phyloP scores from a whole-genome alignment of 1,139 yeast species.

The Pneumocystis carinii region DNA sequence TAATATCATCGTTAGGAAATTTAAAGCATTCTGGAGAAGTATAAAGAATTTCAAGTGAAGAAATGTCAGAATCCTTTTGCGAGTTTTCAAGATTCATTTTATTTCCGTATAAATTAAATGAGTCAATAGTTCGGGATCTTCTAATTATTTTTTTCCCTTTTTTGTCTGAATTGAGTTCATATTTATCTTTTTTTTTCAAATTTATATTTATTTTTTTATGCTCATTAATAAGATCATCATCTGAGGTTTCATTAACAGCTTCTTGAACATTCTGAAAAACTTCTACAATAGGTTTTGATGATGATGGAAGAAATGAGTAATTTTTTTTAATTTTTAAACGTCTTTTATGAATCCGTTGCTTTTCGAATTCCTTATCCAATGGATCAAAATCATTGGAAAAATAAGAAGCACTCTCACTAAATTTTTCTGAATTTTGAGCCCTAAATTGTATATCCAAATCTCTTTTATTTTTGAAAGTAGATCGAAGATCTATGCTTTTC shows the following conservation, averaged over 20 bases:
- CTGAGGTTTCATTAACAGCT: slow-evolving; percentile 44
- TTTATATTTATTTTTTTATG: slow-evolving; percentile 13
- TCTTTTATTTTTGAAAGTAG: not conserved
- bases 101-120: not conserved
- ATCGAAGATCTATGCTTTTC: not conserved
- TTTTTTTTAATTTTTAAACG: slow-evolving; percentile 35
- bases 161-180: not conserved
- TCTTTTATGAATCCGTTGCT: slow-evolving; percentile 71
- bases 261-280: slow-evolving; percentile 80
- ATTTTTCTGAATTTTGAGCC: not conserved
- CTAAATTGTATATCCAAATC: not conserved
- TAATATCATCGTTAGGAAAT: not conserved
- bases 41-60: not conserved
- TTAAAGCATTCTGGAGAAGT: not conserved
- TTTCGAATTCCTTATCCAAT: slow-evolving; percentile 68
- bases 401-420: slow-evolving; percentile 24
- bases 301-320: slow-evolving; percentile 60
- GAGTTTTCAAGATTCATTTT: not conserved
- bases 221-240: slow-evolving; percentile 17
- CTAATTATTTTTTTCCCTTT: not conserved
- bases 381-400: slow-evolving; percentile 54
- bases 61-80: not conserved
- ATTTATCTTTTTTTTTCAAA: not conserved
- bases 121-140: not conserved
- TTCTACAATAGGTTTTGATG: slow-evolving; percentile 78